Base-by-base conservation (phyloP, 176 grass and related monocot species). In the Melocanna baccifera region DNA sequence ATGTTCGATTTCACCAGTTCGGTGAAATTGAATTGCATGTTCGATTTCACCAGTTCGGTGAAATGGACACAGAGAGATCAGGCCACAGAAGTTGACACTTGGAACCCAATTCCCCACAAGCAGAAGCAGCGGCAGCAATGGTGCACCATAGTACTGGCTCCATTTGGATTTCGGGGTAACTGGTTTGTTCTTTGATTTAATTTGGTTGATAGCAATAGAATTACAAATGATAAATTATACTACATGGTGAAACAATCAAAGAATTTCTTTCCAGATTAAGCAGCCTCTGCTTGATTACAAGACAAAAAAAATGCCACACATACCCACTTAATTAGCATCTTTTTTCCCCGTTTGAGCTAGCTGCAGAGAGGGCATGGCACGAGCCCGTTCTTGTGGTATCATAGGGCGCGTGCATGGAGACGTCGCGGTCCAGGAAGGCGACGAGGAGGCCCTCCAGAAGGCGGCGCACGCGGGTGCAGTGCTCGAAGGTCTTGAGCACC, bases 401-500 rank as follows among this genome's bases (percentile, higher is more conserved):
- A 88, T 92, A 97, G 67, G 85, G 64, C 81, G 87, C 64, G 80
- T 94, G 90, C 84, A 97, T 92, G 75, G 92, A 97, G 61, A 97
- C 80, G 55, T 94, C 92, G 77, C 94, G 86, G 85, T 97, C 92
- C 28, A 87, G 81, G 80, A 91, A 92, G 75, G 80, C 85, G 29
- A 97, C 78, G 30, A 84, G 83, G 58, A 91, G 89, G 76, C 79
- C 81, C 81, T 92, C 89, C 10, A 97, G 80, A 30, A 92, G 84
- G 30, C 82, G 83, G 47, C 92, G 88, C 73, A 92, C 92, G 48
- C 67, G 52, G 46, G 77, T 87, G 77, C 94, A 92, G 75, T 97
- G 92, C 94, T 97, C 94, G 81, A 94, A 97, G 29, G 92, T 92
- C 86, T 86, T 89, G 67, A 90, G 83, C 71, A 97, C 91, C 51